Percentiles rank a stretch among this genome's conserved stretches.
These are phyloP conservation scores for Medicago truncatula DNA, from an alignment of 306 rosid species.

Conservation along the genomic window MtrunA17r5.0-ANR NC_053045.1:12916001-12916500, in stretches of 20 bases:
- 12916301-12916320: background rate
- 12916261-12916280: background rate
- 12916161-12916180: background rate
- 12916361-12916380: slow-evolving; percentile 4
- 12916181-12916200: too few species aligned
- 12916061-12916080: background rate
- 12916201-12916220: background rate
- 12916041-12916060: background rate
- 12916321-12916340: background rate
- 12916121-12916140: too few species aligned
- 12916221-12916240: background rate
- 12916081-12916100: background rate
- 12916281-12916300: background rate
- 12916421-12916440: background rate
- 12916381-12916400: background rate
- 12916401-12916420: background rate
- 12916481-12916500: background rate
- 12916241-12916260: background rate
- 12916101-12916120: background rate
- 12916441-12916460: background rate
- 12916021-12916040: background rate
- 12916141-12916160: background rate
- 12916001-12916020: background rate
- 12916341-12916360: slow-evolving; percentile 7
- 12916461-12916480: background rate